Evolutionary conservation across 139 green algal genomes (phyloP).

Genomic region (Tetradesmus lagerheimii): DNA sequence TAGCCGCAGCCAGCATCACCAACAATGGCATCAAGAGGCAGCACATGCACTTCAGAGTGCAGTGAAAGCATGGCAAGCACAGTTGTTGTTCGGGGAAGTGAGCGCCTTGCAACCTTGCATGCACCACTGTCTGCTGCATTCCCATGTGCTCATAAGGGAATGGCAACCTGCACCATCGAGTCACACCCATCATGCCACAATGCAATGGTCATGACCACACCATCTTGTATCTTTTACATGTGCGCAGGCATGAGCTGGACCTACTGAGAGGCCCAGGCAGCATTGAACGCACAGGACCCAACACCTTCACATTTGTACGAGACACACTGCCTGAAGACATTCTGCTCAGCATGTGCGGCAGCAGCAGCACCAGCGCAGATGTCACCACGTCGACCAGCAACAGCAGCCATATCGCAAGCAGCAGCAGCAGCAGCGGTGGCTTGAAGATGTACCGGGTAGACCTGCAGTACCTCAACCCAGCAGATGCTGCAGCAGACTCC

Average conservation of each 20-base stretch:
- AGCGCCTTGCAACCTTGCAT: too few species aligned
- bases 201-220: too few species aligned
- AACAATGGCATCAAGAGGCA: too few species aligned
- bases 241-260: not conserved
- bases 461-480: not conserved
- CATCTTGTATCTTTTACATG: too few species aligned
- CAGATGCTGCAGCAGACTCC: not conserved
- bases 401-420: slow-evolving; percentile 44
- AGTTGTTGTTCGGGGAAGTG: too few species aligned
- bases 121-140: too few species aligned
- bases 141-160: too few species aligned
- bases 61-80: too few species aligned
- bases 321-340: not conserved
- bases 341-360: not conserved
- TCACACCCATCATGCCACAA: too few species aligned
- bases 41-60: too few species aligned
- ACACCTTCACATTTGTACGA: slow-evolving; percentile 10
- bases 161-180: too few species aligned
- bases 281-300: not conserved
- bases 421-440: slow-evolving; percentile 27
- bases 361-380: slow-evolving; percentile 1
- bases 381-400: slow-evolving; percentile 35
- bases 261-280: slow-evolving; percentile 31
- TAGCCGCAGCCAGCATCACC: too few species aligned
- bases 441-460: not conserved